Conservation (phyloP, 495 filamentous ascomycete genomes). For the Talaromyces thailandensis region DNA sequence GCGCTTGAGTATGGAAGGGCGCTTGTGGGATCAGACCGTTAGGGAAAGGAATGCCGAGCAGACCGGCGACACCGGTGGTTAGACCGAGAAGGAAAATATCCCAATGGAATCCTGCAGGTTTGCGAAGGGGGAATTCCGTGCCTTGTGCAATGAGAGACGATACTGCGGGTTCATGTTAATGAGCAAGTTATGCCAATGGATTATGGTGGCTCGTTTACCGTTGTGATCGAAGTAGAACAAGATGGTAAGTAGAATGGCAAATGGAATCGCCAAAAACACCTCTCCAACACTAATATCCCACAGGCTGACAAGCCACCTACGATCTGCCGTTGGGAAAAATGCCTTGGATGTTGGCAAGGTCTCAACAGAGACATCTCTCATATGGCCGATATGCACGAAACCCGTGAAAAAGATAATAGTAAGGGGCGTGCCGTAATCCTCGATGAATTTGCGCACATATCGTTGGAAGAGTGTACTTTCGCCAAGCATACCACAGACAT, state of each 20-base stretch:
- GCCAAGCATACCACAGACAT: constrained; percentile 62
- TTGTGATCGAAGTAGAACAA: constrained; percentile 95
- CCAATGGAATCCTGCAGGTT: constrained; percentile 95
- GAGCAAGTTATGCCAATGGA: neutral
- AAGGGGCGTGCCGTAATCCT: constrained; percentile 77
- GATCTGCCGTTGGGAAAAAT: constrained; percentile 72
- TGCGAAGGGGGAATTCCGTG: constrained; percentile 82
- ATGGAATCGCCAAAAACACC: constrained; percentile 82
- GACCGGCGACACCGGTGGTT: constrained; percentile 74
- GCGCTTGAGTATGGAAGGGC: constrained; percentile 81
- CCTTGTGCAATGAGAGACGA: constrained; percentile 87
- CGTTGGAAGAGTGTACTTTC: constrained; percentile 61
- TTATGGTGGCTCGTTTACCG: constrained; percentile 31
- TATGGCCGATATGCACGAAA: constrained; percentile 76
- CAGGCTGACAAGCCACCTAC: constrained; percentile 79
- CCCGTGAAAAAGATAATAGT: constrained; percentile 84
- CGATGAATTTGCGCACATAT: constrained; percentile 64
- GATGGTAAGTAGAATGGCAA: constrained; percentile 76
- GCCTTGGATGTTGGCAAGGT: constrained; percentile 63
- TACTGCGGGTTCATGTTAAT: constrained; percentile 31
- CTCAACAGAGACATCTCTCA: constrained; percentile 54
- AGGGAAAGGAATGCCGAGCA: constrained; percentile 82
- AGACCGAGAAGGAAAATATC: constrained; percentile 86
- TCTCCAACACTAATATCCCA: constrained; percentile 71
- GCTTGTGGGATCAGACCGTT: constrained; percentile 92